A percentile compares a stretch with the other conserved stretches of the same genome.
Conservation (phyloP, 1,284 basidiomycete species). For the Apiotrichum siamense region DNA sequence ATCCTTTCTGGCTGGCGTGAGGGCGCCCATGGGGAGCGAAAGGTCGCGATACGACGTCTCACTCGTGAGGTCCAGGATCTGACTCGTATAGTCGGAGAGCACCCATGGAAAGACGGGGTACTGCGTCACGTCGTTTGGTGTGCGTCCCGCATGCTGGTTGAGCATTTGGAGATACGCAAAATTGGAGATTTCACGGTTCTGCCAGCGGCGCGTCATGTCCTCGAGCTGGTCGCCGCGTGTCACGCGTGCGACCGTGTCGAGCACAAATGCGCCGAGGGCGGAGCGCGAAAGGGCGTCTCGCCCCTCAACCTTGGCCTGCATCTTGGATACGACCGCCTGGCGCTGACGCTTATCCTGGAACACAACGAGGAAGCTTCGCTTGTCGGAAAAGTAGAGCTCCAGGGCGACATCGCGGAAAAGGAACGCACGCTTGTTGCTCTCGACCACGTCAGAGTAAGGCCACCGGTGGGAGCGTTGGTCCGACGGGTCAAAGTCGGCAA, state of each 20-base stretch:
- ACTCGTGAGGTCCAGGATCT: slow-evolving; percentile 63
- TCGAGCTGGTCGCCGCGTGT: slow-evolving; percentile 45
- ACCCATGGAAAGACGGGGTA: slow-evolving; percentile 92
- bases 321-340: slow-evolving; percentile 58
- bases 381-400: slow-evolving; percentile 87
- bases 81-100: slow-evolving; percentile 74
- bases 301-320: slow-evolving; percentile 47
- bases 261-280: slow-evolving; percentile 44
- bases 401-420: slow-evolving; percentile 85
- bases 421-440: slow-evolving; percentile 74
- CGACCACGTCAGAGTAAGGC: slow-evolving; percentile 70
- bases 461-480: slow-evolving; percentile 68
- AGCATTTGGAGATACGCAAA: slow-evolving; percentile 80
- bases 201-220: slow-evolving; percentile 60
- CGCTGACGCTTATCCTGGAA: slow-evolving; percentile 66
- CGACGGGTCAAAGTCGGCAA: slow-evolving; percentile 67
- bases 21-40: slow-evolving; percentile 83
- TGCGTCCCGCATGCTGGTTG: slow-evolving; percentile 84
- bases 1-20: slow-evolving; percentile 65
- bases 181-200: slow-evolving; percentile 80
- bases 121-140: slow-evolving; percentile 85
- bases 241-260: slow-evolving; percentile 44
- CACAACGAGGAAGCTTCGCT: slow-evolving; percentile 70
- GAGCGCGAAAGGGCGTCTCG: slow-evolving; percentile 38
- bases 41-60: slow-evolving; percentile 64